Base-by-base conservation (phyloP, 495 filamentous ascomycete species). In the Aspergillus nanangensis region DNA sequence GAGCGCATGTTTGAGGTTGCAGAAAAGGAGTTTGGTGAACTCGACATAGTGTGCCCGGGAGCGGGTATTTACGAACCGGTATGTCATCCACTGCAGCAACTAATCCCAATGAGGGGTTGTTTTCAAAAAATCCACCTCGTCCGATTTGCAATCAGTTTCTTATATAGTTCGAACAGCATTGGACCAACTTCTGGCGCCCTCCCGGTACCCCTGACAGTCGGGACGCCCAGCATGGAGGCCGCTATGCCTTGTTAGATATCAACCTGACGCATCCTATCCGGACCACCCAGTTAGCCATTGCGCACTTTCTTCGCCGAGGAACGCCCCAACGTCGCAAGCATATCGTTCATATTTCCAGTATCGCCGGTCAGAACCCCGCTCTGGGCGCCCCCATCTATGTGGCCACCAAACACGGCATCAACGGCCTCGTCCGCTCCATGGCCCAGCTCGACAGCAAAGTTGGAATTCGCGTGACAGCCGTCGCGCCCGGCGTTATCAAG, bases 261-360 rank as follows among this genome's bases (percentile, higher is more conserved):
- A 85, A 85, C 58, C 38, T 86, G 49, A 84, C 79, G 5, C 83
- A 86, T 58, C 83, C 83, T 0, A 85, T 87, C 58, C 81, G 82
- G 42, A 67, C 71, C 5, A 82, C 80, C 10, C 83, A 86, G 53
- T 64, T 86, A 9, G 83, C 81, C 11, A 77, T 87, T 38, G 67
- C 75, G 8, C 66, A 79, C 50, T 85, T 82, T 66, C 55, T 67
- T 5, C 58, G 57, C 10, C 40, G 58, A 14, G 58, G 56, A 10
- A 55, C 56, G 18, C 65, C 47, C 49, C 64, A 57, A 20, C 63
- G 59, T 23, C 62, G 47, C 31, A 78, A 74, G 52, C 72, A 78
- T 19, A 65, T 87, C 9, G 51, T 85, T 14, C 79, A 83, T 49
- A 78, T 85, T 41, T 76, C 72, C 51, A 79, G 72, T 46, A 77